These are phyloP conservation scores for Streptanthus diversifolius DNA, from an alignment of 345 rosid species.

Conservation along the genomic window DNA sequence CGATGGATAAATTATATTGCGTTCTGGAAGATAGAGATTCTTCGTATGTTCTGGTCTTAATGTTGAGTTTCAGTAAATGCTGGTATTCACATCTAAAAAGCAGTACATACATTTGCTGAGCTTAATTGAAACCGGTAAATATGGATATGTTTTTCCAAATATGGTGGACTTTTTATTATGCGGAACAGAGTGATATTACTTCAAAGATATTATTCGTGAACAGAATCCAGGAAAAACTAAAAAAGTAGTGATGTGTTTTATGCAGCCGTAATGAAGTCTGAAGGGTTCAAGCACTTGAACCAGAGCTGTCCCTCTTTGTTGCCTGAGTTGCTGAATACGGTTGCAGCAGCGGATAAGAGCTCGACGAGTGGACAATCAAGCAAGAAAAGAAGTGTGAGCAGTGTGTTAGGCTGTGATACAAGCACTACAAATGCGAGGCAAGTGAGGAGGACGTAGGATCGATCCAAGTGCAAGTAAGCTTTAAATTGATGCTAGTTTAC, in stretches of 20 bases:
- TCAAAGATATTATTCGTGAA: not conserved
- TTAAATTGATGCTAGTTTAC: conserved; percentile 17
- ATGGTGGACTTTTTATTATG: conserved; percentile 6
- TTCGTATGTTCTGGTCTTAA: not conserved
- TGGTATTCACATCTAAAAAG: not conserved
- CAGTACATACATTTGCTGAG: not conserved
- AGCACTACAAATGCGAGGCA: conserved; percentile 60
- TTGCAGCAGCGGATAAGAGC: conserved; percentile 70
- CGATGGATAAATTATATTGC: not conserved
- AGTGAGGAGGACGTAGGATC: conserved; percentile 46
- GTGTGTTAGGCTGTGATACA: conserved; percentile 66
- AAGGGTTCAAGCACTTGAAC: conserved; percentile 85
- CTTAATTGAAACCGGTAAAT: not conserved
- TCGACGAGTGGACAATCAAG: conserved; percentile 46
- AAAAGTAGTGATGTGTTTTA: conserved; percentile 4
- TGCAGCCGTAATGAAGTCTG: conserved; percentile 93
- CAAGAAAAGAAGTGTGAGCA: conserved; percentile 83
- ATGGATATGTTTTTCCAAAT: not conserved
- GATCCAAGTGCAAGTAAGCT: conserved; percentile 4
- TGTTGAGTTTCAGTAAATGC: conserved; percentile 4
- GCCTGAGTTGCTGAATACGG: conserved; percentile 69
- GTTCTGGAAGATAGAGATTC: conserved; percentile 7
- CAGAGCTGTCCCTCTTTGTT: conserved; percentile 78
- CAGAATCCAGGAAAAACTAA: not conserved
- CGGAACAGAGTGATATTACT: not conserved